Conservation (phyloP, 768 basidiomycete species). For the Thelephora ganbajun region DNA sequence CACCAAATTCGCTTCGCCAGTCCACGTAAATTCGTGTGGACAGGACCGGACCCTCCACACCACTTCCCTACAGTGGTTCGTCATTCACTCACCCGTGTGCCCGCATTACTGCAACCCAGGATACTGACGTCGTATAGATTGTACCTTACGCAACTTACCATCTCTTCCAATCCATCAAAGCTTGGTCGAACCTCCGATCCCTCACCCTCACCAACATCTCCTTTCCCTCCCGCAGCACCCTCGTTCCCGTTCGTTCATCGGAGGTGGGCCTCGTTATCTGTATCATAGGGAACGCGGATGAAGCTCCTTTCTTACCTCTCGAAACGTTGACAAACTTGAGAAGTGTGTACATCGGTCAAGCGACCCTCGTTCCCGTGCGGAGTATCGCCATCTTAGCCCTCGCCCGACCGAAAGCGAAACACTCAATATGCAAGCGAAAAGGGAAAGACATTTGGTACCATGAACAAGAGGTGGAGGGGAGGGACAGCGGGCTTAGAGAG, state of each 20-base stretch:
- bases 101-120: neutral
- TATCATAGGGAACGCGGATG: neutral
- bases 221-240: constrained; percentile 18
- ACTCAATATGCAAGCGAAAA: too few species aligned
- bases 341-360: constrained; percentile 35
- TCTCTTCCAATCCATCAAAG: constrained; percentile 25
- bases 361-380: constrained; percentile 28
- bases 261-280: too few species aligned
- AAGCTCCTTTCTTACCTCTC: constrained; percentile 17
- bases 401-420: constrained; percentile 6
- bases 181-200: constrained; percentile 30
- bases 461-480: neutral
- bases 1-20: constrained; percentile 15
- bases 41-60: constrained; percentile 46
- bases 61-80: constrained; percentile 49
- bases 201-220: constrained; percentile 35
- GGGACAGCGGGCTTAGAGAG: constrained; percentile 13
- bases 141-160: constrained; percentile 24
- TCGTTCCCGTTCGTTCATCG: constrained; percentile 5
- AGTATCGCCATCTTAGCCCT: constrained; percentile 24
- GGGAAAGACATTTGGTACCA: too few species aligned
- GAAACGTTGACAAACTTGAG: constrained; percentile 22
- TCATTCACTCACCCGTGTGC: constrained; percentile 1
- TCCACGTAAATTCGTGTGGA: constrained; percentile 38
- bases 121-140: constrained; percentile 20